Evolutionary conservation across 108 stramenopile genomes (phyloP).

Genomic region (Cyclotella kingstonii): DNA sequence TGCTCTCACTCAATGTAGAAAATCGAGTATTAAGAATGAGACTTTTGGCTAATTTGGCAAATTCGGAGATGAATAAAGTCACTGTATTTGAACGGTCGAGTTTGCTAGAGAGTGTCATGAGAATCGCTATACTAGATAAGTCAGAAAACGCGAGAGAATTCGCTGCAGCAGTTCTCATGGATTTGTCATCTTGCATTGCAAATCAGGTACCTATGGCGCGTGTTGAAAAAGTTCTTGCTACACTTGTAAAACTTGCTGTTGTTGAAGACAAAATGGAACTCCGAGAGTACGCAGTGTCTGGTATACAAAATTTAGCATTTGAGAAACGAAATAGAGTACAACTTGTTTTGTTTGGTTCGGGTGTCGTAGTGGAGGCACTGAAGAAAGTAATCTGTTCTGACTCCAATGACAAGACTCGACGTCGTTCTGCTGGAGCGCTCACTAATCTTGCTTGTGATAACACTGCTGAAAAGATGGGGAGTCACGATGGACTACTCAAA

Average conservation of each 20-base stretch:
- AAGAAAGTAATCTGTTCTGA: constrained; percentile 56
- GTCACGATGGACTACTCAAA: constrained; percentile 68
- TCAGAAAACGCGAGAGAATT: constrained; percentile 66
- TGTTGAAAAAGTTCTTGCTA: constrained; percentile 71
- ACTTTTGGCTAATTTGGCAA: constrained; percentile 72
- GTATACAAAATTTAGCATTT: constrained; percentile 82
- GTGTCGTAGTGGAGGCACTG: constrained; percentile 79
- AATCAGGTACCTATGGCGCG: constrained; percentile 75
- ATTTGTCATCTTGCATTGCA: constrained; percentile 64
- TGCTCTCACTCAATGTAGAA: constrained; percentile 51
- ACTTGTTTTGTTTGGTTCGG: constrained; percentile 58
- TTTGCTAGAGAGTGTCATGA: constrained; percentile 58
- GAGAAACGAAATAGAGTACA: constrained; percentile 64
- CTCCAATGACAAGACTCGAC: constrained; percentile 65
- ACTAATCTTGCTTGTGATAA: constrained; percentile 84
- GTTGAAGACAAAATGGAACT: constrained; percentile 57
- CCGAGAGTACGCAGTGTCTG: constrained; percentile 79
- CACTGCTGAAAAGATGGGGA: constrained; percentile 71
- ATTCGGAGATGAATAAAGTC: constrained; percentile 72
- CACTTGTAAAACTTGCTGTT: constrained; percentile 74
- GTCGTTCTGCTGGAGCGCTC: constrained; percentile 77
- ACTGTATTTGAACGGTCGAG: constrained; percentile 50
- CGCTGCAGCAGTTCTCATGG: constrained; percentile 76
- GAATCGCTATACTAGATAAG: constrained; percentile 63
- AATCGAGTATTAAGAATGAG: constrained; percentile 63